Percentiles rank a stretch among this genome's conserved stretches.
These are phyloP conservation scores for Blumeriella jaapii DNA, from an alignment of 2,329 filamentous ascomycete genomes.

Conservation along the genomic window DNA sequence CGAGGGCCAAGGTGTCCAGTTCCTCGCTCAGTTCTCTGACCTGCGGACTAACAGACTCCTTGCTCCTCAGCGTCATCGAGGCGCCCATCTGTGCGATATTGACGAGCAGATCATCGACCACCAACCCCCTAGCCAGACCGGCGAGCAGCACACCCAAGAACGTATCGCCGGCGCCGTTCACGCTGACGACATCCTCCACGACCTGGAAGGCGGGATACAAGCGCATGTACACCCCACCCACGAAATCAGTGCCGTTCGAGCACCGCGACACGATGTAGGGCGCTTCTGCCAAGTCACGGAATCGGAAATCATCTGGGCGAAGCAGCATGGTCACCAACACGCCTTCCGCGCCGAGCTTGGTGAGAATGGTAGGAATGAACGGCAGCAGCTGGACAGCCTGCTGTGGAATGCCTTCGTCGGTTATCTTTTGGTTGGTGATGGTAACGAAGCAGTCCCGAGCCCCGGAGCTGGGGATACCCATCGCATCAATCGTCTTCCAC, in stretches of 20 bases:
- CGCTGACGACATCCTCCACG: conserved; percentile 66
- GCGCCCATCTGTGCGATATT: conserved; percentile 73
- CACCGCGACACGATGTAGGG: conserved; percentile 62
- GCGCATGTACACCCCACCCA: conserved; percentile 76
- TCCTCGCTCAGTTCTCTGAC: conserved; percentile 28
- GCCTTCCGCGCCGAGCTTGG: conserved; percentile 58
- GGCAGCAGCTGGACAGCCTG: conserved; percentile 77
- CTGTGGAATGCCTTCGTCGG: conserved; percentile 72
- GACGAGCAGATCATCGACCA: conserved; percentile 48
- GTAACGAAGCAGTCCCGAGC: conserved; percentile 61
- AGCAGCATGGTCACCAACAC: conserved; percentile 65
- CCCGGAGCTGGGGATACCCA: conserved; percentile 59
- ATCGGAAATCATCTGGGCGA: conserved; percentile 50
- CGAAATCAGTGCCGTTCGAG: conserved; percentile 36
- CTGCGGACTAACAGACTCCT: conserved; percentile 50
- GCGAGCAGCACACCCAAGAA: conserved; percentile 80
- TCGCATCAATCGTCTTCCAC: conserved; percentile 69
- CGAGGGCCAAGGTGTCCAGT: conserved; percentile 9
- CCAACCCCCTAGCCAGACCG: conserved; percentile 46
- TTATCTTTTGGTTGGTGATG: conserved; percentile 54
- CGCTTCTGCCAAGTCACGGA: conserved; percentile 50
- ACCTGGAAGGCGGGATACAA: conserved; percentile 47
- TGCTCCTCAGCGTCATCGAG: conserved; percentile 63
- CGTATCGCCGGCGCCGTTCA: conserved; percentile 92
- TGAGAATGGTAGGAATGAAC: conserved; percentile 73